Evolutionary conservation across 106 monocot species (phyloP).

Genomic region (Hemerocallis citrina): DNA sequence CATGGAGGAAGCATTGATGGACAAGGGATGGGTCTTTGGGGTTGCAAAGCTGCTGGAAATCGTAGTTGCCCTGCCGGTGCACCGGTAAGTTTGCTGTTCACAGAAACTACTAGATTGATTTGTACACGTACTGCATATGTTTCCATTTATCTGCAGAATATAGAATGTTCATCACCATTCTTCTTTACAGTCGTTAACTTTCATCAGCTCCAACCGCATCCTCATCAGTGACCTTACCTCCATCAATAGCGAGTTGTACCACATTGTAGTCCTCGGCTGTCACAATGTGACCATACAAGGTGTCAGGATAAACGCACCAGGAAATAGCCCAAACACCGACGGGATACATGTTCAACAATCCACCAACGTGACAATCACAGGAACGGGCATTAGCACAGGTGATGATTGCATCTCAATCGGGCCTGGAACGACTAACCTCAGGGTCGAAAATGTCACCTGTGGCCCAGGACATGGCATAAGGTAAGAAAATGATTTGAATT

Average conservation of each 20-base stretch:
- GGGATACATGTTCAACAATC: slow-evolving; percentile 33
- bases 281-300: slow-evolving; percentile 3
- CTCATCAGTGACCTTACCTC: too few relatives aligned
- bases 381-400: slow-evolving; percentile 29
- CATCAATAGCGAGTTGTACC: slow-evolving; percentile 41
- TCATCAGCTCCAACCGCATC: too few relatives aligned
- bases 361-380: slow-evolving; percentile 9
- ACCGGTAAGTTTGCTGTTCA: too few relatives aligned
- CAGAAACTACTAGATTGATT: too few relatives aligned
- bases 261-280: slow-evolving; percentile 14
- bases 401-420: slow-evolving; percentile 46
- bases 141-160: too few relatives aligned
- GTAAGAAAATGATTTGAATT: too few relatives aligned
- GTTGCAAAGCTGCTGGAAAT: neutral
- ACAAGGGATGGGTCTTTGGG: neutral
- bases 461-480: slow-evolving; percentile 43
- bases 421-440: slow-evolving; percentile 4
- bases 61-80: neutral
- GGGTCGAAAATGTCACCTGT: slow-evolving; percentile 19
- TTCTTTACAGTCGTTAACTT: too few relatives aligned
- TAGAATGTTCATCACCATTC: too few relatives aligned
- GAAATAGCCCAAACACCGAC: slow-evolving; percentile 36
- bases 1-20: neutral
- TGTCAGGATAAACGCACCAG: slow-evolving; percentile 16
- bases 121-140: too few relatives aligned